Evolutionary conservation across 176 grass and related monocot genomes (phyloP), one percentile per base, ranked within the genome.

Genomic region (Dendrocalamus sinicus): DNA sequence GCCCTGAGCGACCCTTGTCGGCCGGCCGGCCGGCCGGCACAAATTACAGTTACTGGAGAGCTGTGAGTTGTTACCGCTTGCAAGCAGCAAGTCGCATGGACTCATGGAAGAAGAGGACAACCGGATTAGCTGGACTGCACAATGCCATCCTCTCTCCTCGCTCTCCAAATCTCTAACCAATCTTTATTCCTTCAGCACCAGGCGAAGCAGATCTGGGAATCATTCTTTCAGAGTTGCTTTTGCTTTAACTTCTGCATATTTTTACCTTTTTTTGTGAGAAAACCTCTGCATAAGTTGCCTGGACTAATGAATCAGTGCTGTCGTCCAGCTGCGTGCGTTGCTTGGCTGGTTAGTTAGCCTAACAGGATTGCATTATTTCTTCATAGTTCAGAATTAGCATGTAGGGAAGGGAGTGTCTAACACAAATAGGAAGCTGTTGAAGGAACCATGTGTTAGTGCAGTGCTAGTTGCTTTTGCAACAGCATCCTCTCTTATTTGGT

Each of bases 131-230:
- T 55, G 72, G 15, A 57, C 4, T 14, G 72, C 72, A 43, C 65
- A 41, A 52, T 75, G 60, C 70, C 76, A 74, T 54, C 65, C 45
- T 20, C 12, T 35, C 63, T 12, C 11, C 1, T 8, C 3, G 54
- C 37, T 22, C 24, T 35, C 57, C 46, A 24, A 6, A 45, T 32
- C 19, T 73, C 67, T 39, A 12, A n/a, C 74, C 6, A 8, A 74
- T 48, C 47, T 80, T 89, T 89, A 89, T 89, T 85, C 60, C 32
- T 85, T 75, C 20, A 12, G 41, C 68, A 62, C 26, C 86, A 54
- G 67, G 12, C 28, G 11, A 23, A 89, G 76, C 52, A 61, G 77
- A 89, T 81, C 71, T 53, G 30, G 28, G 81, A 68, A 76, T 22
- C 59, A 6, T 72, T 13, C 52, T 23, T 37, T 30, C 63, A 37